phyloP scores from a whole-genome alignment of 306 rosid genomes.

The Prunus armeniaca region DNA sequence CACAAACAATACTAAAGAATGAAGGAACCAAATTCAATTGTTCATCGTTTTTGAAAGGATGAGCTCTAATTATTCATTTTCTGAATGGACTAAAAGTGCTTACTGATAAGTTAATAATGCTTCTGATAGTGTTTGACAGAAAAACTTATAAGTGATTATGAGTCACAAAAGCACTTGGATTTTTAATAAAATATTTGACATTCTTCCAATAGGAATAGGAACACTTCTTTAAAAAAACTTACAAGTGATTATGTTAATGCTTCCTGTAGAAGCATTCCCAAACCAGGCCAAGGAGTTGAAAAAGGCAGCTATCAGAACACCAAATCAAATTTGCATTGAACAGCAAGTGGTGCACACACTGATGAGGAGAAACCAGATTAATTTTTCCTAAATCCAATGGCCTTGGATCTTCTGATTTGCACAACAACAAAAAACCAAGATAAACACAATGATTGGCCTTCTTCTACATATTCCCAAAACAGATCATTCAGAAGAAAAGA shows the following conservation, averaged over 20 bases:
- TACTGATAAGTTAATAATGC: too few relatives aligned
- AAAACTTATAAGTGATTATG: too few relatives aligned
- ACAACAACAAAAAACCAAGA: background rate
- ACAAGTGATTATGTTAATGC: too few relatives aligned
- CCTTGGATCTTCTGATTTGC: background rate
- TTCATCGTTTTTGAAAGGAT: background rate
- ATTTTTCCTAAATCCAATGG: background rate
- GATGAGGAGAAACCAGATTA: background rate
- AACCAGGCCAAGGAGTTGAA: background rate
- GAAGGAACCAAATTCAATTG: background rate
- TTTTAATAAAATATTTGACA: too few relatives aligned
- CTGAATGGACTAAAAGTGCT: too few relatives aligned
- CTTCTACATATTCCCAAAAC: background rate
- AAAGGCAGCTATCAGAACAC: background rate
- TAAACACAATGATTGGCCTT: background rate
- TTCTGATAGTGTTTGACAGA: too few relatives aligned
- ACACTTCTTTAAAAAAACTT: too few relatives aligned
- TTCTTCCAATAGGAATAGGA: too few relatives aligned
- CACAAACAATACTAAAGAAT: background rate
- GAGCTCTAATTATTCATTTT: background rate
- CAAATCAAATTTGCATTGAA: background rate
- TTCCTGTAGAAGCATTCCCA: too few relatives aligned
- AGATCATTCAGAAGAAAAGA: background rate
- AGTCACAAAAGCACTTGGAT: too few relatives aligned
- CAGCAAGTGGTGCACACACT: background rate